A percentile compares a stretch with the other conserved stretches of the same genome.
Evolutionary conservation across 2,329 filamentous ascomycete species (phyloP).

Genomic region (Monilinia polystroma): DNA sequence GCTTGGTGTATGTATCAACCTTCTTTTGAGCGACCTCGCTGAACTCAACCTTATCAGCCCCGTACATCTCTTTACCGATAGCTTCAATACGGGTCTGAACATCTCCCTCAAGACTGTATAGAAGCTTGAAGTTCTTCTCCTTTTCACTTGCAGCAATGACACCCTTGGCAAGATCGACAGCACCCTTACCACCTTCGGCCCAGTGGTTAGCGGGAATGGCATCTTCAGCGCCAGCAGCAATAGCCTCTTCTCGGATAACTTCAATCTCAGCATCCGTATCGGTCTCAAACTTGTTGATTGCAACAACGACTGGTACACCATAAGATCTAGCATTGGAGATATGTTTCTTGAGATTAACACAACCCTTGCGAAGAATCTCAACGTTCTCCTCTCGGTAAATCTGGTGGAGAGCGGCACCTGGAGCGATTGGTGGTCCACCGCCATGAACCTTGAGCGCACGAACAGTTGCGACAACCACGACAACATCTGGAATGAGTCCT

Average conservation of each 20-base stretch:
- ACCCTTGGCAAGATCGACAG: slow-evolving; percentile 81
- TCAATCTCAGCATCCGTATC: slow-evolving; percentile 91
- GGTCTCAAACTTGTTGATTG: slow-evolving; percentile 94
- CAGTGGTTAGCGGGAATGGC: slow-evolving; percentile 95
- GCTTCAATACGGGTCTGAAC: slow-evolving; percentile 87
- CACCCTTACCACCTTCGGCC: slow-evolving; percentile 90
- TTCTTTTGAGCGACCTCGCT: slow-evolving; percentile 93
- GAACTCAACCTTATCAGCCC: slow-evolving; percentile 84
- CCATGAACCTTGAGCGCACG: slow-evolving; percentile 96
- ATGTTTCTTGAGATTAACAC: slow-evolving; percentile 93
- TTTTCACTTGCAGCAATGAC: slow-evolving; percentile 81
- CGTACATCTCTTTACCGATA: slow-evolving; percentile 93
- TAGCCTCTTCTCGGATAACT: slow-evolving; percentile 84
- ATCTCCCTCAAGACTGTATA: slow-evolving; percentile 76
- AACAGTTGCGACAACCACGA: slow-evolving; percentile 93
- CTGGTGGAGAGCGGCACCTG: slow-evolving; percentile 78
- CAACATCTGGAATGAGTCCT: slow-evolving; percentile 86
- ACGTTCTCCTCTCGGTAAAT: slow-evolving; percentile 94
- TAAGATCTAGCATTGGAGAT: slow-evolving; percentile 87
- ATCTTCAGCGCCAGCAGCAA: slow-evolving; percentile 89
- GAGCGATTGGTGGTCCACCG: slow-evolving; percentile 88
- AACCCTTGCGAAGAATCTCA: slow-evolving; percentile 84
- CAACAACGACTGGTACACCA: slow-evolving; percentile 90
- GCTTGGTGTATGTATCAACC: slow-evolving; percentile 89
- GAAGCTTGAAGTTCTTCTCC: slow-evolving; percentile 81